Conservation (phyloP, 1,139 yeast genomes). For the Saccharomyces hybrid region DNA sequence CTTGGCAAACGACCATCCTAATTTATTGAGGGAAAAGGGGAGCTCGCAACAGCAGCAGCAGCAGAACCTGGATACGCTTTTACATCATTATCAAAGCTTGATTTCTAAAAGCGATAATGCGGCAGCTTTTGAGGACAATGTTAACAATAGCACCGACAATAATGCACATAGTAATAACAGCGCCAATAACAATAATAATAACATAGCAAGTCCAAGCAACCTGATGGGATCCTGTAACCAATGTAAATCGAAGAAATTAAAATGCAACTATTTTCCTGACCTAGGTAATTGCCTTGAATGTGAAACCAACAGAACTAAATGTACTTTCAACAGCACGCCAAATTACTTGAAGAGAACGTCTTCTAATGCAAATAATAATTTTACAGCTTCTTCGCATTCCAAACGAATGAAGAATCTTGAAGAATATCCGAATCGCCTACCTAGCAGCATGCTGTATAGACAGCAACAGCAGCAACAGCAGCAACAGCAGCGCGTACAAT, state of each 20-base stretch:
- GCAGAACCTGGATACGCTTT: conserved; percentile 23
- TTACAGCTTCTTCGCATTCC: conserved; percentile 15
- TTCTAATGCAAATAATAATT: conserved; percentile 2
- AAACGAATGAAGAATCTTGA: neutral
- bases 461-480: conserved; percentile 6
- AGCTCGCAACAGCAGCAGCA: conserved; percentile 6
- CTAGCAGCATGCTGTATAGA: neutral
- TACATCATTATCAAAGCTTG: conserved; percentile 26
- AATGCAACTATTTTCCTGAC: conserved; percentile 55
- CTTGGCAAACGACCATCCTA: conserved; percentile 14
- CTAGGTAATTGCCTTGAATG: conserved; percentile 58
- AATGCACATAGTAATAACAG: neutral
- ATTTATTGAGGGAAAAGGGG: conserved; percentile 7
- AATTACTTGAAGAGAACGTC: conserved; percentile 5
- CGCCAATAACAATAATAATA: conserved; percentile 6
- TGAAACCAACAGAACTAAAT: conserved; percentile 56
- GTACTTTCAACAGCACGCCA: conserved; percentile 41
- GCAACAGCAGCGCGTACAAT: conserved; percentile 38
- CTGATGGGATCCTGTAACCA: conserved; percentile 53
- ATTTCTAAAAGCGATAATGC: conserved; percentile 14
- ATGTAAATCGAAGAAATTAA: conserved; percentile 56
- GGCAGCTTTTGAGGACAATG: conserved; percentile 3
- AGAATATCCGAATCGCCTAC: neutral
- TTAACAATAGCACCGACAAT: neutral
- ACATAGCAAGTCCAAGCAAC: conserved; percentile 6